Evolutionary conservation across 164 flowering plant species (phyloP), one percentile per base, ranked within the genome.

Genomic region (Vitis cinerea): DNA sequence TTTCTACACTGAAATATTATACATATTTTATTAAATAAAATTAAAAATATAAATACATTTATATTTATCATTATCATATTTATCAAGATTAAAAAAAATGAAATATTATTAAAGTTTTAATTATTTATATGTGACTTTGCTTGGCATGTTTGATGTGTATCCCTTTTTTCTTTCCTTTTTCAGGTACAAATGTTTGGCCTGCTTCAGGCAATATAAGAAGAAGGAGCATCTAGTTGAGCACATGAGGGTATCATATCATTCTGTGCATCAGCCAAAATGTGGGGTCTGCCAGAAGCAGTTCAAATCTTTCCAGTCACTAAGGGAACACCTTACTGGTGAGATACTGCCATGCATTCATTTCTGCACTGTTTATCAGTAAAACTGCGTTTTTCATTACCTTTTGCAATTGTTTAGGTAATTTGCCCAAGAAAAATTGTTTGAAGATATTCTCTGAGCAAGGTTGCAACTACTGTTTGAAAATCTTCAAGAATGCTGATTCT

Each of bases 181-280:
- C 82, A 91, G 94, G 87, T 85, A 87, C 77, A 84, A 77, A 73
- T 91, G 94, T 70, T 67, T 83, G 30, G 97, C 93, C 10, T 91
- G 94, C 80, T 88, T 70, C 76, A 89, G 86, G 80, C 90, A 85
- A 68, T 91, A 83, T 63, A 91, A 89, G 75, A 87, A 79, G 69
- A 89, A 84, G 79, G 90, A 85, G 71, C 93, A 91, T 79, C 88
- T 91, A 37, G 62, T 91, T 69, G 84, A 70, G 59, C 97, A 91
- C 76, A 85, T 88, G 91, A 87, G 74, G 69, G 72, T 59, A 16
- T 87, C 93, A 0, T 80, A 75, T 61, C 97, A 91, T 69, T 91
- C 97, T 1, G 78, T 79, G 59, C 97, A 91, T 82, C 83, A 91
- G 71, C 94, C 97, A 8, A 84, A 72, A 64, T 89, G 97, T 70